phyloP scores from a whole-genome alignment of 208 protist species.

The Naegleria gruberi region DNA sequence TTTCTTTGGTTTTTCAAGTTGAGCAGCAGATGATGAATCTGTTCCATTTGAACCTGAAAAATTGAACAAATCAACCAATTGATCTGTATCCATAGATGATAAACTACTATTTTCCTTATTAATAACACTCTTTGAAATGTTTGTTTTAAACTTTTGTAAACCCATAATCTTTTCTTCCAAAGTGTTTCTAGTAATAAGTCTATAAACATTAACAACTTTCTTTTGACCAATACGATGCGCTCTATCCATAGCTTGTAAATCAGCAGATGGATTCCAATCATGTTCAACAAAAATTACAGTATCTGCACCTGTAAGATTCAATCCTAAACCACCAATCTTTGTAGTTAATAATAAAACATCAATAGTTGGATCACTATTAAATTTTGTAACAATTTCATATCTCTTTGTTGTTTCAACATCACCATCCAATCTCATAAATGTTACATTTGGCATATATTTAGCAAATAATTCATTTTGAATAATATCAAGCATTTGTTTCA shows the following conservation, averaged over 20 bases:
- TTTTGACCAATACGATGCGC: slow-evolving; percentile 21
- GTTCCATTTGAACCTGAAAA: neutral
- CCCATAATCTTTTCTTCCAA: slow-evolving; percentile 82
- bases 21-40: neutral
- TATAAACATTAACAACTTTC: slow-evolving; percentile 84
- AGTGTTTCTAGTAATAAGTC: slow-evolving; percentile 67
- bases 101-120: neutral
- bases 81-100: neutral
- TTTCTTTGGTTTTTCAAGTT: neutral
- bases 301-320: slow-evolving; percentile 72
- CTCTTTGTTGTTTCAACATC: slow-evolving; percentile 22
- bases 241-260: slow-evolving; percentile 50
- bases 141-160: slow-evolving; percentile 43
- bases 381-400: slow-evolving; percentile 50
- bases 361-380: slow-evolving; percentile 71
- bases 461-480: slow-evolving; percentile 51
- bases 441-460: slow-evolving; percentile 11
- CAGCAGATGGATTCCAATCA: slow-evolving; percentile 74
- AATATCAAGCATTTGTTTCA: slow-evolving; percentile 35
- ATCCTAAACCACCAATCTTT: slow-evolving; percentile 64
- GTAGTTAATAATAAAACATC: slow-evolving; percentile 75
- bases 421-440: slow-evolving; percentile 68
- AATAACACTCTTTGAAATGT: neutral
- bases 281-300: slow-evolving; percentile 77
- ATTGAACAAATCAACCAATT: slow-evolving; percentile 6